Evolutionary conservation across 345 rosid species (phyloP).

Genomic region (Lumnitzera littorea): DNA sequence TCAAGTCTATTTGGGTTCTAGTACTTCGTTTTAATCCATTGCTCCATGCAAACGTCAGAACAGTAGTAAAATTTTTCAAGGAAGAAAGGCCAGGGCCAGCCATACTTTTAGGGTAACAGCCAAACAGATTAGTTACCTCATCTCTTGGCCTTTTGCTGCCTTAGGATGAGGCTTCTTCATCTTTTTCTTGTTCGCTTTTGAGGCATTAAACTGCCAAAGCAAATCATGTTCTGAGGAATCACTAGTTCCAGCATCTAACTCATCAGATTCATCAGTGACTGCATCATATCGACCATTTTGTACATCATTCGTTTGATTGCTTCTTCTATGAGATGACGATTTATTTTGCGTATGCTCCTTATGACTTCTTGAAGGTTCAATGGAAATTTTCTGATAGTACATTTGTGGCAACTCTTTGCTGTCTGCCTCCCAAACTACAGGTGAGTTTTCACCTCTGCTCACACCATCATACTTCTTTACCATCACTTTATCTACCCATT

Average conservation of each 20-base stretch:
- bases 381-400: conserved; percentile 13
- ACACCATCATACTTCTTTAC: conserved; percentile 41
- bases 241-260: conserved; percentile 47
- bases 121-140: conserved; percentile 29
- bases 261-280: conserved; percentile 50
- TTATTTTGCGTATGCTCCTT: conserved; percentile 26
- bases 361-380: conserved; percentile 30
- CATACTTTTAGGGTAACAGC: no score
- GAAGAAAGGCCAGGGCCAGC: no score
- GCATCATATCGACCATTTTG: conserved; percentile 31
- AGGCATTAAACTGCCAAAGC: conserved; percentile 46
- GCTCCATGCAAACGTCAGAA: no score
- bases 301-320: conserved; percentile 39
- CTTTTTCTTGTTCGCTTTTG: conserved; percentile 35
- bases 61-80: no score
- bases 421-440: conserved; percentile 26
- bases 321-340: conserved; percentile 16
- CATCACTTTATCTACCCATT: conserved; percentile 69
- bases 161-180: conserved; percentile 47
- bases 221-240: conserved; percentile 74
- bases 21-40: no score
- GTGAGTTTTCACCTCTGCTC: conserved; percentile 29
- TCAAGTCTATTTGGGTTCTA: no score
- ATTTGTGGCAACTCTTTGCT: conserved; percentile 30
- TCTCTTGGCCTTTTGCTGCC: conserved; percentile 29